Conservation (phyloP, 192 early-diverging fungal species). For the Entomortierella parvispora region DNA sequence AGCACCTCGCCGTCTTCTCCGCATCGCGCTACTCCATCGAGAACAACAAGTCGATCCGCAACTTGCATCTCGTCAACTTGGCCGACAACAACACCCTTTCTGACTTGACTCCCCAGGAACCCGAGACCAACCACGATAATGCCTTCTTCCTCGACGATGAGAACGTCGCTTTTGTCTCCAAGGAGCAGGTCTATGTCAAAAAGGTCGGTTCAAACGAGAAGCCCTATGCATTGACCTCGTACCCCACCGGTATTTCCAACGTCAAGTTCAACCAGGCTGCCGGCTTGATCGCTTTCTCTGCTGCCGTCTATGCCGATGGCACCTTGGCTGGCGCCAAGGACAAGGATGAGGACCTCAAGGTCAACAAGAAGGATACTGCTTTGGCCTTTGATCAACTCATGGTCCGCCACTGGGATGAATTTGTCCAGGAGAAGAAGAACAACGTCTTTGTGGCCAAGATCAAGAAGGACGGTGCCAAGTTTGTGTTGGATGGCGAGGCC, state of each 20-base stretch:
- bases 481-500: constrained; percentile 55
- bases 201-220: constrained; percentile 25
- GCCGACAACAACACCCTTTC: constrained; percentile 50
- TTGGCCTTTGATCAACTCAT: constrained; percentile 75
- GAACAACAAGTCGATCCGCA: constrained; percentile 63
- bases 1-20: constrained; percentile 62
- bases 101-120: constrained; percentile 53
- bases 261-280: constrained; percentile 65
- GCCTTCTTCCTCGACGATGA: constrained; percentile 61
- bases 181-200: constrained; percentile 58
- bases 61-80: constrained; percentile 61
- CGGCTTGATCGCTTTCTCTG: constrained; percentile 70
- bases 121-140: constrained; percentile 51
- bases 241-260: constrained; percentile 64
- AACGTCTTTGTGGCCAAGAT: constrained; percentile 68
- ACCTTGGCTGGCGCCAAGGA: constrained; percentile 65
- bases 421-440: constrained; percentile 66
- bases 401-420: constrained; percentile 87
- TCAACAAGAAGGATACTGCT: constrained; percentile 65
- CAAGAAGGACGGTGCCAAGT: constrained; percentile 46
- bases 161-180: constrained; percentile 55
- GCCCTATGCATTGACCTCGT: constrained; percentile 59
- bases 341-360: constrained; percentile 54
- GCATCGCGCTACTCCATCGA: constrained; percentile 69
- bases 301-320: constrained; percentile 70